Percentiles rank a stretch among this genome's conserved stretches.
These are phyloP conservation scores for Nannochloris sp. DNA, from an alignment of 139 green algal species.

Conservation along the genomic window DNA sequence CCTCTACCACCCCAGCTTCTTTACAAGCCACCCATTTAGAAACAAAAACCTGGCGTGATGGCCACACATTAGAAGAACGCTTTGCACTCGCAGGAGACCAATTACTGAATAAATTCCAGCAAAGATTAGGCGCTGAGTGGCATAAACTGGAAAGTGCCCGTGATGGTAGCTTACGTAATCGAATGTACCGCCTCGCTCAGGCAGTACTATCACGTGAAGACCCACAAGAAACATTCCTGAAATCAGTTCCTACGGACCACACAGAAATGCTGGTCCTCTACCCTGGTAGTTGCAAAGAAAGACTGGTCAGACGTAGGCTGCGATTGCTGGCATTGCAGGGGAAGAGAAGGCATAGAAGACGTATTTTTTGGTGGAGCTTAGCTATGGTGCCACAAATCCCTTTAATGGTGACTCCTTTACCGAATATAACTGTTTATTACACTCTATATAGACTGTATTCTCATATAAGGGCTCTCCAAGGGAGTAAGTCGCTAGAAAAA, in stretches of 20 bases:
- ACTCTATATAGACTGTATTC: slow-evolving; percentile 49
- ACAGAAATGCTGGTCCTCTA: slow-evolving; percentile 37
- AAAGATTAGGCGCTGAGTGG: slow-evolving; percentile 27
- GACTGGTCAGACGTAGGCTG: slow-evolving; percentile 43
- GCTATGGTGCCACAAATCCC: slow-evolving; percentile 29
- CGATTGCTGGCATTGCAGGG: slow-evolving; percentile 28
- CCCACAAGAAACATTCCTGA: slow-evolving; percentile 49
- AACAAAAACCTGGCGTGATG: slow-evolving; percentile 9
- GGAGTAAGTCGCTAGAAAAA: slow-evolving; percentile 17
- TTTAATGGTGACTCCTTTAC: slow-evolving; percentile 40
- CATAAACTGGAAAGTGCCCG: slow-evolving; percentile 33
- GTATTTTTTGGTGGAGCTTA: slow-evolving; percentile 26
- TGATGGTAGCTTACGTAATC: slow-evolving; percentile 30
- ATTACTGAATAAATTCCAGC: background rate
- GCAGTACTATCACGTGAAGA: slow-evolving; percentile 46
- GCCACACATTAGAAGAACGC: slow-evolving; percentile 24
- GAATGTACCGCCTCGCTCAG: slow-evolving; percentile 33
- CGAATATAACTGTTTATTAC: slow-evolving; percentile 68
- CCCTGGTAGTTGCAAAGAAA: slow-evolving; percentile 29
- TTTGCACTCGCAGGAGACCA: slow-evolving; percentile 2
- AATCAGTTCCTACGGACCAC: slow-evolving; percentile 28
- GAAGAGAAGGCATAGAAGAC: slow-evolving; percentile 19
- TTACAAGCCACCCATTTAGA: background rate
- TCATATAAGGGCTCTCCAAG: slow-evolving; percentile 40
- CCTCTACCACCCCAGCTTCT: background rate